Base-by-base conservation (phyloP, 306 rosid species). In the Dalbergia cultrata region DNA sequence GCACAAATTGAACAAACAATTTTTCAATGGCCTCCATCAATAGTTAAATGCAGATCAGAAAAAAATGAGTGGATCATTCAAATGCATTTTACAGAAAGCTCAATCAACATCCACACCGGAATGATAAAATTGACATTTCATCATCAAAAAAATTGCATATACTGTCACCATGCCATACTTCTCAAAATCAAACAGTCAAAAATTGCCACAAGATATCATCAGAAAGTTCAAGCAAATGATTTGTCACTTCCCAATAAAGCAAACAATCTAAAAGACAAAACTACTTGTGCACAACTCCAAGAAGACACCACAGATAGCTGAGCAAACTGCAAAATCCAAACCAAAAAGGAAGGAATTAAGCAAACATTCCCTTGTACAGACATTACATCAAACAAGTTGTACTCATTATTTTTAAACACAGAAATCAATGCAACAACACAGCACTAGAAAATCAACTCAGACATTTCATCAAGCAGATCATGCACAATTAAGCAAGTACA, bases 351-450 rank as follows among this genome's bases (percentile, higher is more conserved):
- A 54, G 12, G n/a, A 72, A 26, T 26, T 26, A 26, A 26, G 31
- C 31, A 26, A 26, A 26, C 68, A 77, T 56, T 39, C 10, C 0
- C 12, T 68, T 37, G 60, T 78, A 70, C 64, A 79, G 53, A 47
- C 71, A 70, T 69, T 70, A 33, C 47, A 68, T 18, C 82, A 69
- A 78, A 57, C 82, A 58, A 3, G 76, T 45, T 45, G 70, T 57
- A 14, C 5, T 41, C 77, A 70, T 33, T 54, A 58, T n/a, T 33
- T 59, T n/a, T 13, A 4, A 56, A 78, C 33, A 41, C 7, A 10
- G 13, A 22, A 77, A 44, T 8, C 10, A 44, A 9, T 6, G 3
- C 50, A 44, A 2, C 3, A 10, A 10, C 5, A 10, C 16, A 33
- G 37, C 3, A 1, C 5, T 19, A 56, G n/a, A 9, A 78, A 78